phyloP scores from a whole-genome alignment of 495 filamentous ascomycete species.

The Hyaloscypha bicolor region DNA sequence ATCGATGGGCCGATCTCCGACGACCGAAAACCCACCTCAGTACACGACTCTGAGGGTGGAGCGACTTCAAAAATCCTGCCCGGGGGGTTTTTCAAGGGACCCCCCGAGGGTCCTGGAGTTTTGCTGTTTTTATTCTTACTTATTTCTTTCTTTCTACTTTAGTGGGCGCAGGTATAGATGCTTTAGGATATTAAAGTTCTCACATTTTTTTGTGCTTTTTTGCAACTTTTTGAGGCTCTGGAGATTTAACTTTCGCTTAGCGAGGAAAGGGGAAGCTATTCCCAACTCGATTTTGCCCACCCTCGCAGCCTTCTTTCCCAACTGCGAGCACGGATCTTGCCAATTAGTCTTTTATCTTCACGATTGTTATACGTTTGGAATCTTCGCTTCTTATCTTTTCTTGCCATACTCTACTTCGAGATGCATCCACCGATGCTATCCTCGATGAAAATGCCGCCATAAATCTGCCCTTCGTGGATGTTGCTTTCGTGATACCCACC shows the following conservation, averaged over 20 bases:
- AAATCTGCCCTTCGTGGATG: slow-evolving; percentile 56
- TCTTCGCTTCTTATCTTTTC: neutral
- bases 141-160: neutral
- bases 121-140: neutral
- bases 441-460: slow-evolving; percentile 59
- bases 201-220: neutral
- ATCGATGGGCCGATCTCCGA: neutral
- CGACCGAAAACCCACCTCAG: neutral
- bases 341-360: neutral
- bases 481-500: slow-evolving; percentile 52
- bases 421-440: slow-evolving; percentile 47
- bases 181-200: too few species aligned
- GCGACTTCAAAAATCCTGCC: neutral
- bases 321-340: too few species aligned
- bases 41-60: neutral
- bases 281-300: neutral
- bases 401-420: slow-evolving; percentile 31
- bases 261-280: neutral
- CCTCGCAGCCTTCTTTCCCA: neutral
- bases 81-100: neutral
- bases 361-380: neutral
- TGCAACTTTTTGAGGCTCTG: neutral
- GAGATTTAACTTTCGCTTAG: neutral
- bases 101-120: neutral
- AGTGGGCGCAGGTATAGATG: neutral